Evolutionary conservation across 805 yeast genomes (phyloP).

Genomic region (Starmerella stellata): DNA sequence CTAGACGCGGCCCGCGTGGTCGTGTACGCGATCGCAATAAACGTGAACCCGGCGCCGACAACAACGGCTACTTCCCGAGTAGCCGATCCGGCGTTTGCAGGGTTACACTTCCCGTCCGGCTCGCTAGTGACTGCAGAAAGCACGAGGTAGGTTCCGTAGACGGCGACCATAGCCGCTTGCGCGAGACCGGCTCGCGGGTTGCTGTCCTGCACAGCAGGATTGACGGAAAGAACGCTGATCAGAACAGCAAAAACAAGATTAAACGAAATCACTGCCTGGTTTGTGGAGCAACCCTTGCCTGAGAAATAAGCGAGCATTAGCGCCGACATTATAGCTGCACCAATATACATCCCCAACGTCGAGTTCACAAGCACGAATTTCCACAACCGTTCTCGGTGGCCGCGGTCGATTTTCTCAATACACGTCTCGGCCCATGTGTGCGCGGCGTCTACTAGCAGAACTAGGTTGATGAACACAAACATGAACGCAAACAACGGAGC

Average conservation of each 20-base stretch:
- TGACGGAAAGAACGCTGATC: slow-evolving; percentile 53
- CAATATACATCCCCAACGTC: slow-evolving; percentile 66
- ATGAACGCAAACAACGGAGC: slow-evolving; percentile 70
- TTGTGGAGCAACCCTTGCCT: slow-evolving; percentile 65
- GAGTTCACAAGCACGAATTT: slow-evolving; percentile 66
- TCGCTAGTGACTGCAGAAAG: slow-evolving; percentile 89
- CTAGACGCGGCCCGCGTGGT: slow-evolving; percentile 84
- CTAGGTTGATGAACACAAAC: slow-evolving; percentile 76
- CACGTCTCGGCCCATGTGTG: slow-evolving; percentile 98
- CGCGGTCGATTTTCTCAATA: slow-evolving; percentile 62
- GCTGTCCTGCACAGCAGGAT: slow-evolving; percentile 71
- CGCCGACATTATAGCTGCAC: slow-evolving; percentile 51
- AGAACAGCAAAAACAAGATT: slow-evolving; percentile 50
- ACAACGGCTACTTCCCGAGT: slow-evolving; percentile 78
- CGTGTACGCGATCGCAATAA: slow-evolving; percentile 88
- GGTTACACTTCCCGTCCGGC: slow-evolving; percentile 94
- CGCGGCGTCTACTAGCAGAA: slow-evolving; percentile 85
- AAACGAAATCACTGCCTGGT: slow-evolving; percentile 66
- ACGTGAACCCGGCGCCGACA: slow-evolving; percentile 82
- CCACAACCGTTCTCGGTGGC: slow-evolving; percentile 49
- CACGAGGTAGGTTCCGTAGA: slow-evolving; percentile 79
- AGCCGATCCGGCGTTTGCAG: slow-evolving; percentile 71
- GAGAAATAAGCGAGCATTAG: slow-evolving; percentile 75
- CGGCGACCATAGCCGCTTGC: slow-evolving; percentile 86
- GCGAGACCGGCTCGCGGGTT: slow-evolving; percentile 95